Evolutionary conservation across 805 yeast genomes (phyloP).

Genomic region (Kuraishia hungarica): DNA sequence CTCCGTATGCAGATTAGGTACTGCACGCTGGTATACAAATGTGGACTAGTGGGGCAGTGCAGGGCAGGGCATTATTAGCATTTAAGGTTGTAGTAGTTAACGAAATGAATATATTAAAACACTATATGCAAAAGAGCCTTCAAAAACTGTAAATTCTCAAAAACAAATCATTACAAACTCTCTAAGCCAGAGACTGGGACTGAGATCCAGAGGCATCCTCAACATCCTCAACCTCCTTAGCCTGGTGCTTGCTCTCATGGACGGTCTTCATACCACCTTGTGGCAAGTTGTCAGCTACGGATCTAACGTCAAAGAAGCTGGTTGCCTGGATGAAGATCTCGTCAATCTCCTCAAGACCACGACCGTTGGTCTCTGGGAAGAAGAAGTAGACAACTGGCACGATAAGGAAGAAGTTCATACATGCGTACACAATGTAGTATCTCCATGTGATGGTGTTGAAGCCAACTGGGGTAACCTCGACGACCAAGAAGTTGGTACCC

Average conservation of each 20-base stretch:
- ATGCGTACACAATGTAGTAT: conserved; percentile 36
- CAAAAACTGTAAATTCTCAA: background rate
- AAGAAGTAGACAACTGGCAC: conserved; percentile 32
- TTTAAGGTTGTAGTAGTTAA: background rate
- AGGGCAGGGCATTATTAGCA: too few relatives aligned
- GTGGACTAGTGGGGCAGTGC: too few relatives aligned
- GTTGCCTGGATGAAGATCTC: conserved; percentile 12
- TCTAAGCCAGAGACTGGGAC: background rate
- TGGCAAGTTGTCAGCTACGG: background rate
- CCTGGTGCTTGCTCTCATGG: conserved; percentile 44
- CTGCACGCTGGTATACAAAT: background rate
- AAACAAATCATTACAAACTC: background rate
- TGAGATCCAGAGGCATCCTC: conserved; percentile 35
- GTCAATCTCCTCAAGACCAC: conserved; percentile 39
- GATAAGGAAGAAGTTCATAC: conserved; percentile 8
- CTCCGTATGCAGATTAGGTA: background rate
- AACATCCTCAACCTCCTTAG: conserved; percentile 44
- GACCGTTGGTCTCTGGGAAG: conserved; percentile 39
- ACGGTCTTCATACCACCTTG: conserved; percentile 16
- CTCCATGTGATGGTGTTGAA: conserved; percentile 29
- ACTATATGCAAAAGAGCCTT: background rate
- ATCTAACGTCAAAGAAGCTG: background rate
- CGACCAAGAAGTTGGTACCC: conserved; percentile 50
- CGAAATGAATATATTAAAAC: too few relatives aligned
- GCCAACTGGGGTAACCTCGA: conserved; percentile 40